phyloP scores from a whole-genome alignment of 1,139 yeast species.

The Candida dubliniensis region DNA sequence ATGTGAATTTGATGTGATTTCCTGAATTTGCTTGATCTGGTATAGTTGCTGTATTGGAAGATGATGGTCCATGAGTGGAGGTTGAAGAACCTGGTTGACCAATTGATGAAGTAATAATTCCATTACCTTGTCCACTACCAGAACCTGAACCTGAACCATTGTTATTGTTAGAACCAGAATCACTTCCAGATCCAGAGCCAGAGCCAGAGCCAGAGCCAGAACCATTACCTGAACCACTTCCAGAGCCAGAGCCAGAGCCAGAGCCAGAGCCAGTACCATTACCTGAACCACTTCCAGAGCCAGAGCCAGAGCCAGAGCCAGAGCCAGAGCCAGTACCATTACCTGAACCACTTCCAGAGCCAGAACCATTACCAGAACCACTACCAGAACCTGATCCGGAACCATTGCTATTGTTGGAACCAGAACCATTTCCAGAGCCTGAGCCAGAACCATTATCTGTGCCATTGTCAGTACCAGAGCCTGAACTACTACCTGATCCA shows the following conservation, averaged over 20 bases:
- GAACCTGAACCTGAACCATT: slow-evolving; percentile 6
- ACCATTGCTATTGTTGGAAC: too few species aligned
- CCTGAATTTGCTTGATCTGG: neutral
- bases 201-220: neutral
- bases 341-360: too few species aligned
- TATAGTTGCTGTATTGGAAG: neutral
- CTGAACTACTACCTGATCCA: neutral
- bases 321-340: too few species aligned
- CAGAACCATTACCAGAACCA: too few species aligned
- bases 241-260: neutral
- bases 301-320: too few species aligned
- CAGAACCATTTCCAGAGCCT: too few species aligned
- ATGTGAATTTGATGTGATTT: neutral
- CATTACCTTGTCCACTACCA: neutral
- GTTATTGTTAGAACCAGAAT: neutral
- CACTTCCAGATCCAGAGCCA: neutral
- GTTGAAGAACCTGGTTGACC: neutral
- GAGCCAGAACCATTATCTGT: too few species aligned
- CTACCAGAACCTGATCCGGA: neutral
- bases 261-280: too few species aligned
- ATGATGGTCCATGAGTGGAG: neutral
- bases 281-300: too few species aligned
- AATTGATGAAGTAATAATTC: neutral
- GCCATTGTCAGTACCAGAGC: neutral
- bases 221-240: too few species aligned